A percentile compares a stretch with the other conserved stretches of the same genome.
These are phyloP conservation scores for Cucurbita ficifolia DNA, from an alignment of 306 rosid species.

Conservation along the genomic window DNA sequence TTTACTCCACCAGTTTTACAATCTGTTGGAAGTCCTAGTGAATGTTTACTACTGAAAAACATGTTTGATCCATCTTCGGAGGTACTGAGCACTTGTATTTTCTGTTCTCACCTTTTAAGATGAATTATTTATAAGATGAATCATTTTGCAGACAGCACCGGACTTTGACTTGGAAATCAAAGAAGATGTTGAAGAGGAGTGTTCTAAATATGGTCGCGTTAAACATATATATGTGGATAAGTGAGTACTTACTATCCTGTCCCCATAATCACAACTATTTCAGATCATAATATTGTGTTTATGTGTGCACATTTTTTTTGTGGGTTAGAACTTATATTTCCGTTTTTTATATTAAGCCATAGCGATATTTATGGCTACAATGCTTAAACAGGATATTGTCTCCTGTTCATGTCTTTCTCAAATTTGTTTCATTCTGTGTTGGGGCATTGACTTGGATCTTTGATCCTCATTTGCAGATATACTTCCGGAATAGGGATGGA, in stretches of 20 bases:
- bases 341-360: not conserved
- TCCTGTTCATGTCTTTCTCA: not conserved
- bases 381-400: not conserved
- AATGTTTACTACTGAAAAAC: slow-evolving; percentile 78
- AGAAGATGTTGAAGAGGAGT: slow-evolving; percentile 95
- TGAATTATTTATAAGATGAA: slow-evolving; percentile 3
- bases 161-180: slow-evolving; percentile 82
- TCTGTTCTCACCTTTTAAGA: not conserved
- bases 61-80: slow-evolving; percentile 93
- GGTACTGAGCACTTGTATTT: slow-evolving; percentile 30
- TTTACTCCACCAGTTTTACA: slow-evolving; percentile 37
- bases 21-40: slow-evolving; percentile 73
- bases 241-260: slow-evolving; percentile 31
- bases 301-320: not conserved
- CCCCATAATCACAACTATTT: not conserved
- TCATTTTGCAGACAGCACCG: slow-evolving; percentile 54
- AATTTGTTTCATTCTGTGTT: not conserved
- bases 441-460: slow-evolving; percentile 1
- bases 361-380: not conserved
- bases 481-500: slow-evolving; percentile 2
- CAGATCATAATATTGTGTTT: not conserved
- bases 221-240: slow-evolving; percentile 89
- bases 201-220: slow-evolving; percentile 84
- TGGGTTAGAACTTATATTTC: not conserved
- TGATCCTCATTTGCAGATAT: slow-evolving; percentile 6